Evolutionary conservation across 2,329 filamentous ascomycete species (phyloP).

Genomic region (Epichloe bromicola): DNA sequence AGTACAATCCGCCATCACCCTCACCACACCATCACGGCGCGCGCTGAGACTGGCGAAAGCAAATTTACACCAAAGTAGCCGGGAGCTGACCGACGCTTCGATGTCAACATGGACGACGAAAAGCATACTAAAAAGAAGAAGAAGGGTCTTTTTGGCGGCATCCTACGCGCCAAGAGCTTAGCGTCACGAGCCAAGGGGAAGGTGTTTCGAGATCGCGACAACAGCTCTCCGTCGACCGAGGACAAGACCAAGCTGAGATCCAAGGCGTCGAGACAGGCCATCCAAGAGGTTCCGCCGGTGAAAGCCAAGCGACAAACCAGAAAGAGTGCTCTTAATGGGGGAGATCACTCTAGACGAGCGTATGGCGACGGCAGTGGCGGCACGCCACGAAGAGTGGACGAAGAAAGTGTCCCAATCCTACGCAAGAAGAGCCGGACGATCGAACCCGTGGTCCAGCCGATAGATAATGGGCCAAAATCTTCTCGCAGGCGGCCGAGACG

Average conservation of each 20-base stretch:
- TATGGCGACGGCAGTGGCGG: background rate
- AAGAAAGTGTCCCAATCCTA: background rate
- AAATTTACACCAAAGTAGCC: too few relatives aligned
- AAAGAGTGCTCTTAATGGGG: background rate
- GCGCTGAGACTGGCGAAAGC: too few relatives aligned
- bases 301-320: background rate
- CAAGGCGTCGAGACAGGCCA: background rate
- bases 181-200: slow-evolving; percentile 11
- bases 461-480: slow-evolving; percentile 6
- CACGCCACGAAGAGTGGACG: background rate
- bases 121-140: slow-evolving; percentile 21
- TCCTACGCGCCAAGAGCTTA: slow-evolving; percentile 36
- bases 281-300: background rate
- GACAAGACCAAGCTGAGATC: background rate
- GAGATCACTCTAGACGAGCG: background rate
- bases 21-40: too few relatives aligned
- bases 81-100: background rate
- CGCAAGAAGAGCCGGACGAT: slow-evolving; percentile 2
- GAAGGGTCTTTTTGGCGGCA: slow-evolving; percentile 33
- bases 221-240: background rate
- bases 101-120: slow-evolving; percentile 22
- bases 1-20: too few relatives aligned
- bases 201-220: slow-evolving; percentile 2
- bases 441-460: background rate
- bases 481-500: slow-evolving; percentile 30